Evolutionary conservation across 2,329 filamentous ascomycete genomes (phyloP).

Genomic region (Aspergillus sp.): DNA sequence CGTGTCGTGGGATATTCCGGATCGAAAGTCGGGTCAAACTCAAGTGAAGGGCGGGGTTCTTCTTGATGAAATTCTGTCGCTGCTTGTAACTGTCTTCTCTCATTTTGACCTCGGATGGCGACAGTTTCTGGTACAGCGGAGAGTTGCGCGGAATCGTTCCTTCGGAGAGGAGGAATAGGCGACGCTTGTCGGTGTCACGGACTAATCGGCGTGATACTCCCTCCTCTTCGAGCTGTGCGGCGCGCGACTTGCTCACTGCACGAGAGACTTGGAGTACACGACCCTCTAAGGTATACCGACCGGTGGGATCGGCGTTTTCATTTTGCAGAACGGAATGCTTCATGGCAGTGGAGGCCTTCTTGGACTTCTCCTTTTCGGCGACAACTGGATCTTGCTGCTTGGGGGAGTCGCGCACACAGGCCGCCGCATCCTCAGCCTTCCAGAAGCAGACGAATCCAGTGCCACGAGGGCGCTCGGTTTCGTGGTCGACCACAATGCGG

Average conservation of each 20-base stretch:
- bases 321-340: conserved; percentile 86
- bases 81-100: conserved; percentile 83
- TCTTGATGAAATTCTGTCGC: conserved; percentile 84
- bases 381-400: conserved; percentile 45
- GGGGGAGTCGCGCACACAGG: conserved; percentile 74
- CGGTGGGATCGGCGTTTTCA: conserved; percentile 74
- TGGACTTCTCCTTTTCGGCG: conserved; percentile 36
- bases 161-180: conserved; percentile 82
- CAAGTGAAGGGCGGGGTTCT: conserved; percentile 83
- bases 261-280: conserved; percentile 80
- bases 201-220: conserved; percentile 62
- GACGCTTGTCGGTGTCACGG: conserved; percentile 81
- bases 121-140: conserved; percentile 71
- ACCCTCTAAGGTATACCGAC: conserved; percentile 85
- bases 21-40: conserved; percentile 87
- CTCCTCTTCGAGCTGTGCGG: conserved; percentile 69
- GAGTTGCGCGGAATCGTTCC: conserved; percentile 77
- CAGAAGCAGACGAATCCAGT: conserved; percentile 96
- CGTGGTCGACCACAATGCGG: conserved; percentile 81
- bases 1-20: conserved; percentile 81
- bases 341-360: conserved; percentile 44
- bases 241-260: conserved; percentile 81
- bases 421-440: conserved; percentile 68
- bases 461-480: conserved; percentile 81
- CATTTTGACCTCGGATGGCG: conserved; percentile 79